These are phyloP conservation scores for Paecilomyces formosus DNA, from an alignment of 2,329 filamentous ascomycete species.

Conservation along the genomic window DNA sequence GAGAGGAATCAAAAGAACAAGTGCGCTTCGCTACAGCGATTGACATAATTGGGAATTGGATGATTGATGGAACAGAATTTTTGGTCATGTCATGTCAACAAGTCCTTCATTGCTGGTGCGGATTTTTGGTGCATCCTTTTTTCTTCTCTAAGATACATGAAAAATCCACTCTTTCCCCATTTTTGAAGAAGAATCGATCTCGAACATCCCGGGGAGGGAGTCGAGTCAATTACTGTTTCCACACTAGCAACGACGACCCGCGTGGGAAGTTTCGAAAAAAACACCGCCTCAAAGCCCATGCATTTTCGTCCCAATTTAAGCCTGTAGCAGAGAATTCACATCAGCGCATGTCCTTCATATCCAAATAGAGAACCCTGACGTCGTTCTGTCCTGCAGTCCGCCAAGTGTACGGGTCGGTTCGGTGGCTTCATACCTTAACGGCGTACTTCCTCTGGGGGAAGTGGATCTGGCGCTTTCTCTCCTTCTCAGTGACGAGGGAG, in stretches of 20 bases:
- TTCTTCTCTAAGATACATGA: constrained; percentile 35
- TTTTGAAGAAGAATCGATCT: constrained; percentile 17
- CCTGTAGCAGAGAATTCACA: constrained; percentile 13
- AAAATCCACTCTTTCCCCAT: constrained; percentile 21
- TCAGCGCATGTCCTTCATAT: constrained; percentile 1
- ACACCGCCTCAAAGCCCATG: constrained; percentile 22
- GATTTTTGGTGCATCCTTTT: constrained; percentile 19
- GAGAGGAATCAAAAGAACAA: neutral
- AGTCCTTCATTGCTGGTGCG: constrained; percentile 22
- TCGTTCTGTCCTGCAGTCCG: neutral
- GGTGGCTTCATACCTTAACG: constrained; percentile 70
- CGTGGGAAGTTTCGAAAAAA: constrained; percentile 9
- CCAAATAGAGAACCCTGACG: neutral
- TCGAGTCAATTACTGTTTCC: constrained; percentile 23
- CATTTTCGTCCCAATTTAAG: constrained; percentile 19
- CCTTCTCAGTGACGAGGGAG: constrained; percentile 78
- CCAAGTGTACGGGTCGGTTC: constrained; percentile 1
- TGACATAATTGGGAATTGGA: neutral
- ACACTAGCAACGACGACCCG: constrained; percentile 23
- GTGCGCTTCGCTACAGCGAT: neutral
- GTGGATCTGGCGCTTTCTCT: constrained; percentile 90
- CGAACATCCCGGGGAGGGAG: constrained; percentile 20
- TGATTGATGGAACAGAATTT: neutral
- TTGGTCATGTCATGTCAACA: constrained; percentile 16
- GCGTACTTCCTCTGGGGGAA: constrained; percentile 99